Evolutionary conservation across 2,329 filamentous ascomycete species (phyloP).

Genomic region (Pseudogymnoascus sp.): DNA sequence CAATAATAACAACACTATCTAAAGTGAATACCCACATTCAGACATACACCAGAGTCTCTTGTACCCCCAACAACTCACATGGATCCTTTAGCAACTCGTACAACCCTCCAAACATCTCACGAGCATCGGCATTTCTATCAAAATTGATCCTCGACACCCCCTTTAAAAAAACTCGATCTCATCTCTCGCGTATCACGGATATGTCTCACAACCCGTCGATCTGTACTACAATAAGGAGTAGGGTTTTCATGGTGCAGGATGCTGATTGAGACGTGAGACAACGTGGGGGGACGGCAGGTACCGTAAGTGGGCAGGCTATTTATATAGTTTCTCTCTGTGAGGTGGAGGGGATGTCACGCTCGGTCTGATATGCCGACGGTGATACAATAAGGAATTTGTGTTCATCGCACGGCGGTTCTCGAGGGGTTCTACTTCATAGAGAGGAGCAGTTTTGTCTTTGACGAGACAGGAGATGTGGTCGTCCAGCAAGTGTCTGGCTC

Average conservation of each 20-base stretch:
- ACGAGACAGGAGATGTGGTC: too few species aligned
- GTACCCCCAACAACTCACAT: not conserved
- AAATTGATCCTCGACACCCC: not conserved
- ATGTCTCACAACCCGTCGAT: not conserved
- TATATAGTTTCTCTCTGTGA: not conserved
- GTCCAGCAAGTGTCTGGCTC: too few species aligned
- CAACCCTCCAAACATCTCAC: not conserved
- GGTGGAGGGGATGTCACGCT: not conserved
- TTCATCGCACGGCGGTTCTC: too few species aligned
- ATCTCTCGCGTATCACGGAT: not conserved
- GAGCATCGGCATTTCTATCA: not conserved
- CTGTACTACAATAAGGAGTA: not conserved
- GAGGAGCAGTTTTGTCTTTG: too few species aligned
- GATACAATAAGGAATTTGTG: too few species aligned
- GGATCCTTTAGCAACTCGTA: not conserved
- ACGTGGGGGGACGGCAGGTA: not conserved
- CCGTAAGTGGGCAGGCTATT: not conserved
- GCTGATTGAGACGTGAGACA: not conserved
- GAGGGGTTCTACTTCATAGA: too few species aligned
- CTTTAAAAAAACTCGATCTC: not conserved
- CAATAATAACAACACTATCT: not conserved
- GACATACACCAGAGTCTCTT: not conserved
- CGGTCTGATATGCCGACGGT: too few species aligned
- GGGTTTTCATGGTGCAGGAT: not conserved
- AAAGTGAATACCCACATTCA: not conserved